Evolutionary conservation across 2,329 filamentous ascomycete genomes (phyloP).

Genomic region (Ceratocystis ficicola): DNA sequence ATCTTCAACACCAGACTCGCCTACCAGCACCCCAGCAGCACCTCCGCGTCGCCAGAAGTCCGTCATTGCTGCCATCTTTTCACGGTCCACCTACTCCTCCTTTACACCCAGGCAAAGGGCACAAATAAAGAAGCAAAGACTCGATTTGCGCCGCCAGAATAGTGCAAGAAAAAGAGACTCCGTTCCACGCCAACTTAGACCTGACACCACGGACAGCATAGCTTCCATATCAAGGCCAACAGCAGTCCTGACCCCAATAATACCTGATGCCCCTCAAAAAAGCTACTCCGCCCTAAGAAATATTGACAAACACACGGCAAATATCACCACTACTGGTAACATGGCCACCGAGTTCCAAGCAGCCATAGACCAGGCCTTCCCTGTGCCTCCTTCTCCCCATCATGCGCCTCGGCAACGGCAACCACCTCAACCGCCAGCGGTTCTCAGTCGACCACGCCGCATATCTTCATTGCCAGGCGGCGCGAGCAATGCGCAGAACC

Average conservation of each 20-base stretch:
- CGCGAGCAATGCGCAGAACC: slow-evolving; percentile 9
- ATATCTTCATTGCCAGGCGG: slow-evolving; percentile 27
- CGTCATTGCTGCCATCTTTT: slow-evolving; percentile 19
- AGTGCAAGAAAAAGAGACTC: not conserved
- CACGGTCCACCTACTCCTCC: slow-evolving; percentile 10
- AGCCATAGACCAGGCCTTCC: slow-evolving; percentile 11
- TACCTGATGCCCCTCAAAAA: not conserved
- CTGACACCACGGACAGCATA: not conserved
- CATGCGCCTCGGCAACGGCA: not conserved
- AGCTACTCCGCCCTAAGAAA: not conserved
- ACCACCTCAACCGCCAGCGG: slow-evolving; percentile 8
- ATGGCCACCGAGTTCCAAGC: slow-evolving; percentile 11
- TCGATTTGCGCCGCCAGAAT: not conserved
- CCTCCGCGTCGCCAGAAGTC: slow-evolving; percentile 15
- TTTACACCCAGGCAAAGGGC: slow-evolving; percentile 14
- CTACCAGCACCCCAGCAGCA: slow-evolving; percentile 9
- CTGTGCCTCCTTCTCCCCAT: not conserved
- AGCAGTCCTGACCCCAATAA: not conserved
- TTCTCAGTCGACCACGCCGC: slow-evolving; percentile 31
- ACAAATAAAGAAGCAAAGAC: slow-evolving; percentile 11
- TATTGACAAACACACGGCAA: slow-evolving; percentile 6
- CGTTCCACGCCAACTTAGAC: not conserved
- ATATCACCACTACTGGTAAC: not conserved
- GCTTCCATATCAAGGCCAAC: not conserved
- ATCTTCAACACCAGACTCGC: slow-evolving; percentile 14